Base-by-base conservation (phyloP, 495 filamentous ascomycete species). In the Daldinia concentrica region DNA sequence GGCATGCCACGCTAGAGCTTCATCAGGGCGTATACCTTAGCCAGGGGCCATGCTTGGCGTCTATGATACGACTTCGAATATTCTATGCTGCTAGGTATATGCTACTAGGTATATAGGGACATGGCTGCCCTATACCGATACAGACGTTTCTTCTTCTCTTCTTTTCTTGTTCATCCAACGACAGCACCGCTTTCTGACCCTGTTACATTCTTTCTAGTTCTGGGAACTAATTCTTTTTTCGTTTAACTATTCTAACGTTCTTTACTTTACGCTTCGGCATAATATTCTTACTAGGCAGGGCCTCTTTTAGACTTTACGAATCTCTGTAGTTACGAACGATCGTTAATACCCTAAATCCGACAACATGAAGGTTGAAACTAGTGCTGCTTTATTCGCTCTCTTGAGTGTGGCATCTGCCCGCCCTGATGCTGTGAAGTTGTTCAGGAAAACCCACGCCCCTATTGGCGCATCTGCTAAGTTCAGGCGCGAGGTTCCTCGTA, bases 401-500 rank as follows among this genome's bases (percentile, higher is more conserved):
- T 43, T 83, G 64, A 74, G 79, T 59, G 67, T 82, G 50, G 73
- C 75, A 2, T 70, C 79, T 68, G 75, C 76, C 78, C 68, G 74
- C 55, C 57, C 77, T 52, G 66, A 75, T 58, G 75, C 75, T 76
- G 79, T 76, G 72, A 83, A 56, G 76, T 76, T 68, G 73, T 78
- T 59, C 79, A 81, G 66, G 52, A 75, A 75, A 63, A 36, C 52
- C 30, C 72, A 65, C 24, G 37, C 17, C 19, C 57, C 45, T 29
- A 37, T 60, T 19, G 64, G 69, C 29, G 45, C 58, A 19, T 75
- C 75, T 11, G 63, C 66, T 55, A 73, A 64, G 61, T 62, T 75
- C 30, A 82, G 79, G 73, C 85, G 86, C 54, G 85, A 88, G 77
- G 86, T 88, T 51, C 85, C 86, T 72, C 85, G 74, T 77, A 58